Conservation (phyloP, 176 grass and related monocot genomes). For the Microstegium vimineum region DNA sequence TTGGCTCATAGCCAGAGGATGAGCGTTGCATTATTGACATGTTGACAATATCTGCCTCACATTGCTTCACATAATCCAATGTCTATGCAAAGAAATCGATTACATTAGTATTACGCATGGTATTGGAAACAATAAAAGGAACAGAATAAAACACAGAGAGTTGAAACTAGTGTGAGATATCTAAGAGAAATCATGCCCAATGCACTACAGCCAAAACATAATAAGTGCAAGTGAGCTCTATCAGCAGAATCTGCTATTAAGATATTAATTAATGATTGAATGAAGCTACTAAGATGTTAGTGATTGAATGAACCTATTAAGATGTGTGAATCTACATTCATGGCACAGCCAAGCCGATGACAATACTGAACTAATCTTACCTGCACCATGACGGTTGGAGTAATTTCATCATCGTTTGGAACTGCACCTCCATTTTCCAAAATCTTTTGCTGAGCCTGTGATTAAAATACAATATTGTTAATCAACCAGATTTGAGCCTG, state of each 20-base stretch:
- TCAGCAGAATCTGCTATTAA: background rate
- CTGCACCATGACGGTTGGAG: conserved; percentile 78
- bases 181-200: background rate
- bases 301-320: background rate
- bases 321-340: background rate
- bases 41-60: conserved; percentile 75
- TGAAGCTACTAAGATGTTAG: background rate
- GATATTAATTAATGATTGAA: background rate
- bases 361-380: conserved; percentile 37
- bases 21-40: conserved; percentile 69
- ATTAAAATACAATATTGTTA: conserved; percentile 22
- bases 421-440: conserved; percentile 55
- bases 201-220: conserved; percentile 6
- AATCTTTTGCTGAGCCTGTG: conserved; percentile 80
- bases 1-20: conserved; percentile 61
- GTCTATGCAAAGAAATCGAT: conserved; percentile 39
- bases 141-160: background rate
- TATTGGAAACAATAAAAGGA: background rate
- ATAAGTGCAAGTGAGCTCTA: background rate
- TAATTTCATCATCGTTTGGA: conserved; percentile 58
- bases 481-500: background rate
- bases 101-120: background rate
- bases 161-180: background rate
- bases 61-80: conserved; percentile 79
- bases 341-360: background rate